Evolutionary conservation across 768 basidiomycete species (phyloP).

Genomic region (Boletus reticulatus): DNA sequence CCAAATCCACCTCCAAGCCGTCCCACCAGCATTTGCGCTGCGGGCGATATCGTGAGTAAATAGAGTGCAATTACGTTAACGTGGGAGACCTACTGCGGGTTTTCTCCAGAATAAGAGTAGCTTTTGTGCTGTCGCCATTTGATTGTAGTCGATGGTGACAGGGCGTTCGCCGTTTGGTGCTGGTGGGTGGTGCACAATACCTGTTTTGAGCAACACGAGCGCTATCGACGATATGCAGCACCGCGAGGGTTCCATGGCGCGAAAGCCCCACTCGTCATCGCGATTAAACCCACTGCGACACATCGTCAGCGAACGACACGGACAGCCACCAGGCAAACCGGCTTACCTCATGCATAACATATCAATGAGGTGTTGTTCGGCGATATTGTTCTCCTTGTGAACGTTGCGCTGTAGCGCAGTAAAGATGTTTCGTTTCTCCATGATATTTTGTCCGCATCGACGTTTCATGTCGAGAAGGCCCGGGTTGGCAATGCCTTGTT

Average conservation of each 20-base stretch:
- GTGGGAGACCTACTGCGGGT: conserved; percentile 76
- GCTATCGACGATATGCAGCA: conserved; percentile 99
- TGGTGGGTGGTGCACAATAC: conserved; percentile 71
- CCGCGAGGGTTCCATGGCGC: conserved; percentile 91
- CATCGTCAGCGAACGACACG: conserved; percentile 8
- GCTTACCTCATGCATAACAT: conserved; percentile 98
- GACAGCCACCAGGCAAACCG: conserved; percentile 1
- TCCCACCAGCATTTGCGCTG: conserved; percentile 99
- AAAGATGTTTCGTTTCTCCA: conserved; percentile 91
- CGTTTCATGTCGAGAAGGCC: conserved; percentile 78
- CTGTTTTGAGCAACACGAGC: conserved; percentile 94
- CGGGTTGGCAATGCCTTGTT: conserved; percentile 77
- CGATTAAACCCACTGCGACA: conserved; percentile 79
- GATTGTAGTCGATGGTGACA: conserved; percentile 83
- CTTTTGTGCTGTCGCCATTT: conserved; percentile 98
- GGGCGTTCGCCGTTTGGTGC: conserved; percentile 56
- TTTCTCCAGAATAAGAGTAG: conserved; percentile 97
- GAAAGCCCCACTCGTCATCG: conserved; percentile 98
- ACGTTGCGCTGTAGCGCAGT: conserved; percentile 98
- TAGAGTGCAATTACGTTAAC: neutral
- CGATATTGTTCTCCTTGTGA: conserved; percentile 98
- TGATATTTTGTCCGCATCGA: conserved; percentile 81
- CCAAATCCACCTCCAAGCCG: conserved; percentile 85
- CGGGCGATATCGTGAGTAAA: neutral
- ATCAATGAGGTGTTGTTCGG: conserved; percentile 98